These are phyloP conservation scores for Capronia epimyces DNA, from an alignment of 2,329 filamentous ascomycete genomes.

Conservation along the genomic window DNA sequence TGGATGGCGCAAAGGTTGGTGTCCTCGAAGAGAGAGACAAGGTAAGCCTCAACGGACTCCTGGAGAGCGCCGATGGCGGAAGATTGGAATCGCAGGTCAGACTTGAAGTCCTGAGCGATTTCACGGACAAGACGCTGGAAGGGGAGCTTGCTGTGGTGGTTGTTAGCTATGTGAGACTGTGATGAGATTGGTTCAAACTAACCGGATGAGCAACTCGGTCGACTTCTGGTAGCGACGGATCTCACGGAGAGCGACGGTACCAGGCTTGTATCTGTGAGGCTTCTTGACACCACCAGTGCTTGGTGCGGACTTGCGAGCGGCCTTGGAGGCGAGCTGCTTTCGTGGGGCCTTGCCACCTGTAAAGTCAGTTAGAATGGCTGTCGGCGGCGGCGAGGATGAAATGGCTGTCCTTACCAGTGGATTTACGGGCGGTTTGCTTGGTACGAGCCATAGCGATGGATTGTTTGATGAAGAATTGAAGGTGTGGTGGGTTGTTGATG, in stretches of 20 bases:
- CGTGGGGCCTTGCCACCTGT: constrained; percentile 63
- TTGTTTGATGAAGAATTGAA: constrained; percentile 23
- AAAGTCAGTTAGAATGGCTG: constrained; percentile 24
- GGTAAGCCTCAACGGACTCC: constrained; percentile 97
- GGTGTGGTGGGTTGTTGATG: constrained; percentile 13
- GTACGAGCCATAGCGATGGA: constrained; percentile 45
- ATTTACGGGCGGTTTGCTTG: constrained; percentile 51
- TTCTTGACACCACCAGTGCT: constrained; percentile 97
- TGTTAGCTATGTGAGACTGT: constrained; percentile 78
- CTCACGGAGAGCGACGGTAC: constrained; percentile 95
- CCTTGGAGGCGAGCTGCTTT: constrained; percentile 99
- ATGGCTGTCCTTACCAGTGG: constrained; percentile 20
- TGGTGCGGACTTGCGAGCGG: constrained; percentile 94
- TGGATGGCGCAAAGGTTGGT: constrained; percentile 98
- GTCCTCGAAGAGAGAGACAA: constrained; percentile 96
- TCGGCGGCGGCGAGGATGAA: constrained; percentile 19
- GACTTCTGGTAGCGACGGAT: constrained; percentile 98
- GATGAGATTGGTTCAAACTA: constrained; percentile 3
- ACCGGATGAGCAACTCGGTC: constrained; percentile 84
- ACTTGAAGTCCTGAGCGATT: constrained; percentile 94
- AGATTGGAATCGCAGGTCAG: constrained; percentile 93
- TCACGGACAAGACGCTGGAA: constrained; percentile 98
- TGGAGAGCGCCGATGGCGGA: constrained; percentile 95
- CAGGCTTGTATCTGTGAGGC: constrained; percentile 84
- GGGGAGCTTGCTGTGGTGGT: constrained; percentile 91